Evolutionary conservation across 148 eudicot genomes (phyloP).

Genomic region (Polygonum aviculare): DNA sequence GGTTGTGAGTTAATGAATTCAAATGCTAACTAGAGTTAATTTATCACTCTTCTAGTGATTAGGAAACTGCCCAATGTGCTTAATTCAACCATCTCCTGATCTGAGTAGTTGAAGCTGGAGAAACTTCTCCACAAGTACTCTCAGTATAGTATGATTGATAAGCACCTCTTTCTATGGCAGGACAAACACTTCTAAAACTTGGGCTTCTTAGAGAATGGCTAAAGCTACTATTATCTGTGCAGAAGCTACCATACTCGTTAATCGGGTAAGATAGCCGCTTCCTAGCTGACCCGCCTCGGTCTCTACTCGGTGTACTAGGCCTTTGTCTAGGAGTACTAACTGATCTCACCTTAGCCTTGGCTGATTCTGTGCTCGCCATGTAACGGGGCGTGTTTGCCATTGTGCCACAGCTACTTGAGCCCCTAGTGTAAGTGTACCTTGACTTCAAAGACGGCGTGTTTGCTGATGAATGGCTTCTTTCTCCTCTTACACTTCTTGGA

Average conservation of each 20-base stretch:
- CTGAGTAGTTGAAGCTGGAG: constrained; percentile 84
- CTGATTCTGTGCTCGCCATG: constrained; percentile 87
- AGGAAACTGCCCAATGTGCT: constrained; percentile 1
- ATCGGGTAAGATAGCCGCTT: constrained; percentile 61
- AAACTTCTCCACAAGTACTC: constrained; percentile 60
- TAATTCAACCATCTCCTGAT: constrained; percentile 69
- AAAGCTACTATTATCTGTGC: constrained; percentile 24
- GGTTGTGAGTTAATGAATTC: neutral
- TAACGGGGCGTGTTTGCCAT: constrained; percentile 35
- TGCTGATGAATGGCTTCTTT: constrained; percentile 44
- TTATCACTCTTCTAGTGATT: neutral
- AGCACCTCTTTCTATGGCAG: neutral
- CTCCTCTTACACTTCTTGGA: constrained; percentile 39
- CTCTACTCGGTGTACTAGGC: constrained; percentile 57
- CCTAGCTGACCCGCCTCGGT: constrained; percentile 41
- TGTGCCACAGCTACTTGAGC: neutral
- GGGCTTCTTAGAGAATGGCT: constrained; percentile 58
- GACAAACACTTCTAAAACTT: constrained; percentile 68
- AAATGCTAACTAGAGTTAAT: neutral
- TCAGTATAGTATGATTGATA: constrained; percentile 44
- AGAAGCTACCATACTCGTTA: constrained; percentile 25
- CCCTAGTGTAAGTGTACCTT: constrained; percentile 17
- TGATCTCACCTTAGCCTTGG: constrained; percentile 63
- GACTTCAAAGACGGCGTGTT: constrained; percentile 53
- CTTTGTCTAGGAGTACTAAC: constrained; percentile 58